A percentile compares a stretch with the other conserved stretches of the same genome.
These are phyloP conservation scores for Plasmodium gaboni DNA, from an alignment of 169 alveolate genomes.

Conservation along the genomic window DNA sequence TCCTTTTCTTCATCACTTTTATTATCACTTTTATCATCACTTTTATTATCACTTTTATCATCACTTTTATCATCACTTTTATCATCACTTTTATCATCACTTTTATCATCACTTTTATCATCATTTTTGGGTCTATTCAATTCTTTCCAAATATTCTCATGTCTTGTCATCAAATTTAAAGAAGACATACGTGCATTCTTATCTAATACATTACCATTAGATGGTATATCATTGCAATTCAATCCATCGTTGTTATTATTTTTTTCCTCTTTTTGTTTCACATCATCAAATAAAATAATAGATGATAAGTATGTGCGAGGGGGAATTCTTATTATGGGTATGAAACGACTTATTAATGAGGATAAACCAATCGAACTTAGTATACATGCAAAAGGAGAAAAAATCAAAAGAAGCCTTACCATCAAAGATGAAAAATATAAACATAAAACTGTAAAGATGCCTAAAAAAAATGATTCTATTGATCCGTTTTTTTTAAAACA, in stretches of 20 bases:
- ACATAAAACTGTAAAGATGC: conserved; percentile 45
- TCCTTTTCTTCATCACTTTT: not conserved
- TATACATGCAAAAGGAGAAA: conserved; percentile 91
- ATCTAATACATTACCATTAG: too few species aligned
- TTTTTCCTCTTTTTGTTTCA: not conserved
- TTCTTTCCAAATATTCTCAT: not conserved
- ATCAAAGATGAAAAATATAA: conserved; percentile 91
- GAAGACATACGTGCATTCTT: not conserved
- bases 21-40: not conserved
- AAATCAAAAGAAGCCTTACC: conserved; percentile 97
- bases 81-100: not conserved
- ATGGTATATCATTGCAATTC: too few species aligned
- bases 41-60: not conserved
- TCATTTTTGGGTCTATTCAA: not conserved
- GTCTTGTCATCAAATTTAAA: not conserved
- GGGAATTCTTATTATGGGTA: conserved; percentile 15
- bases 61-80: not conserved
- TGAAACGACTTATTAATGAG: conserved; percentile 84
- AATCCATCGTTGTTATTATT: not conserved
- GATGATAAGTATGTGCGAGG: conserved; percentile 13
- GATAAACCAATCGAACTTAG: conserved; percentile 95
- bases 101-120: not conserved
- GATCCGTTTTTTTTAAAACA: conserved; percentile 61
- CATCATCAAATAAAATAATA: not conserved
- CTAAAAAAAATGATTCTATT: conserved; percentile 69